phyloP scores from a whole-genome alignment of 2,329 filamentous ascomycete genomes.

The Neofusicoccum sp. region DNA sequence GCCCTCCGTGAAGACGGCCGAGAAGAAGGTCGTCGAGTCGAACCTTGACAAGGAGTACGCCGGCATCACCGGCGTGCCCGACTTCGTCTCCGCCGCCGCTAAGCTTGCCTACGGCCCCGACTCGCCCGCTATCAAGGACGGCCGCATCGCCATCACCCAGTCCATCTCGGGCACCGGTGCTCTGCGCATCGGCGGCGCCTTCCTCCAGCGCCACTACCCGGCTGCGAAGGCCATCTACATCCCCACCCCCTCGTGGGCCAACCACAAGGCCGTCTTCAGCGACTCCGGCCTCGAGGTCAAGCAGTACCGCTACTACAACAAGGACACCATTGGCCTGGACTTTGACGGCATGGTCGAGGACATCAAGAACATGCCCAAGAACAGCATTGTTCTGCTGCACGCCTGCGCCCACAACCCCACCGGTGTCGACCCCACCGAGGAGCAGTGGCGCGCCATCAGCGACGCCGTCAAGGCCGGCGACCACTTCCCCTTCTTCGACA shows the following conservation, averaged over 20 bases:
- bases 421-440: slow-evolving; percentile 86
- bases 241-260: slow-evolving; percentile 94
- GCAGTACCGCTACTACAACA: slow-evolving; percentile 99
- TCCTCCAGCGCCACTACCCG: slow-evolving; percentile 89
- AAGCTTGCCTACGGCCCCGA: slow-evolving; percentile 86
- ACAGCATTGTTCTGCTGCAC: slow-evolving; percentile 90
- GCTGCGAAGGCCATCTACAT: slow-evolving; percentile 95
- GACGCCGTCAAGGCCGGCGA: slow-evolving; percentile 80
- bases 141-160: slow-evolving; percentile 88
- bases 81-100: slow-evolving; percentile 91
- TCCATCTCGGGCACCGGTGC: slow-evolving; percentile 98
- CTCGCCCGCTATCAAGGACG: slow-evolving; percentile 72
- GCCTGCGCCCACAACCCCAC: slow-evolving; percentile 98
- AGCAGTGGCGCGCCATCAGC: slow-evolving; percentile 93
- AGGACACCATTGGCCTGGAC: slow-evolving; percentile 96
- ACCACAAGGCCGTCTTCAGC: slow-evolving; percentile 95
- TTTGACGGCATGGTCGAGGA: slow-evolving; percentile 92
- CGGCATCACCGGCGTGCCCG: slow-evolving; percentile 92
- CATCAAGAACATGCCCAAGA: slow-evolving; percentile 83
- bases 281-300: slow-evolving; percentile 89
- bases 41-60: slow-evolving; percentile 96
- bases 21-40: slow-evolving; percentile 78
- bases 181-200: slow-evolving; percentile 90
- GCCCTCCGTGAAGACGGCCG: slow-evolving; percentile 85
- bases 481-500: slow-evolving; percentile 98